Conservation (phyloP, 164 flowering plant genomes). For the Buxus sempervirens region DNA sequence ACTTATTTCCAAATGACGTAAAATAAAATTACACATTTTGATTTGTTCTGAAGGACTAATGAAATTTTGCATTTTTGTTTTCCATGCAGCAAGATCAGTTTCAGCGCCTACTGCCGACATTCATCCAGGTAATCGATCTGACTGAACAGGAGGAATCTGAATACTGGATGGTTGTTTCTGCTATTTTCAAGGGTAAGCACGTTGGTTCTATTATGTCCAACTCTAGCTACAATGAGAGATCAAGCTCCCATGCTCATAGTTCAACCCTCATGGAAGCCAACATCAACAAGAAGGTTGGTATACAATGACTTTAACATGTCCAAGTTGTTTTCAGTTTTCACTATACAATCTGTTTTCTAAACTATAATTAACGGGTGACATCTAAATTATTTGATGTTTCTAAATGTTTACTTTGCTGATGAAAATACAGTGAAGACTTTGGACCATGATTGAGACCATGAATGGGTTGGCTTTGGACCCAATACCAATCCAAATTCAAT, state of each 20-base stretch:
- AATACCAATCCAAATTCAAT: too few species aligned
- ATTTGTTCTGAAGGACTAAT: background rate
- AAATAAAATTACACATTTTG: too few species aligned
- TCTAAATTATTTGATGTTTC: background rate
- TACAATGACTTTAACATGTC: background rate
- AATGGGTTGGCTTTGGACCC: too few species aligned
- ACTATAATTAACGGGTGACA: background rate
- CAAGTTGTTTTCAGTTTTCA: background rate
- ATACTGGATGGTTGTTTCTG: conserved; percentile 72
- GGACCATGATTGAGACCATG: too few species aligned
- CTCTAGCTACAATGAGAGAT: conserved; percentile 25
- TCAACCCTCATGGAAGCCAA: conserved; percentile 45
- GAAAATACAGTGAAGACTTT: too few species aligned
- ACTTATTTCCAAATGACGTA: too few species aligned
- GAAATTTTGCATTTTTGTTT: background rate
- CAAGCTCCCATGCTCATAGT: conserved; percentile 22
- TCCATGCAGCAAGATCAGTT: conserved; percentile 82
- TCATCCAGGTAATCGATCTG: conserved; percentile 84
- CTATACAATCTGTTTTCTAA: background rate
- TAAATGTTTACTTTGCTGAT: too few species aligned
- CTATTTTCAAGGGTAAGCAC: conserved; percentile 74
- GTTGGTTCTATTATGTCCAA: conserved; percentile 32
- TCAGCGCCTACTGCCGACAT: conserved; percentile 75
- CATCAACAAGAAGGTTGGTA: conserved; percentile 79
- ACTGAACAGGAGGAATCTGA: conserved; percentile 77